Conservation (phyloP, 495 filamentous ascomycete species). For the Talaromyces ruber region DNA sequence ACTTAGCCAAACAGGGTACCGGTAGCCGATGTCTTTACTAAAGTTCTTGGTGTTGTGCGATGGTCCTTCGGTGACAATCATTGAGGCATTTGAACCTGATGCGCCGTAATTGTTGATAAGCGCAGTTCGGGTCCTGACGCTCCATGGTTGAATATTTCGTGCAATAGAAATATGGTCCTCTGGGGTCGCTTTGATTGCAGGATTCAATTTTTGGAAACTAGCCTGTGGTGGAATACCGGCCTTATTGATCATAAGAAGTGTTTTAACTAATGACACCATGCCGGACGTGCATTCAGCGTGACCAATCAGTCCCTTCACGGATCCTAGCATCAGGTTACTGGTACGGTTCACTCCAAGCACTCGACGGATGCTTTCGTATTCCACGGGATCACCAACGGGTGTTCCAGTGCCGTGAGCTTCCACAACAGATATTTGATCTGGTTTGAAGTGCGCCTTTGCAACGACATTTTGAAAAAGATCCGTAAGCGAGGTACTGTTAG, state of each 20-base stretch:
- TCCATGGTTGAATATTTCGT: constrained; percentile 21
- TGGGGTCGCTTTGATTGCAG: constrained; percentile 14
- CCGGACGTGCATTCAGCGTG: constrained; percentile 45
- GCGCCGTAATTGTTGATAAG: constrained; percentile 43
- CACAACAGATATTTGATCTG: constrained; percentile 57
- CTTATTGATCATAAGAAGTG: constrained; percentile 39
- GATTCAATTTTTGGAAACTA: constrained; percentile 32
- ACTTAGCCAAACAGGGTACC: constrained; percentile 13
- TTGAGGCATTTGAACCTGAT: constrained; percentile 31
- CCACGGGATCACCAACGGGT: constrained; percentile 59
- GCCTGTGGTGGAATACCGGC: constrained; percentile 31
- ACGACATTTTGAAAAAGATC: constrained; percentile 48
- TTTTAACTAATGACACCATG: constrained; percentile 33
- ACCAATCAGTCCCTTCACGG: constrained; percentile 42
- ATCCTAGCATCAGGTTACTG: constrained; percentile 17
- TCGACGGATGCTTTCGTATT: constrained; percentile 33
- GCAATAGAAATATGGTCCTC: constrained; percentile 32
- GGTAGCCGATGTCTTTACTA: no score
- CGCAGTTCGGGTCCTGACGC: constrained; percentile 19
- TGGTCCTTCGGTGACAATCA: constrained; percentile 19
- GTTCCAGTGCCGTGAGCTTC: constrained; percentile 75
- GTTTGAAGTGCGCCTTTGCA: constrained; percentile 45
- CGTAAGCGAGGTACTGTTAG: constrained; percentile 53
- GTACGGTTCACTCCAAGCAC: constrained; percentile 19
- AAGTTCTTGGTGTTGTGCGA: not conserved